Conservation (phyloP, 257 asterid genomes). For the Rhazya stricta region DNA sequence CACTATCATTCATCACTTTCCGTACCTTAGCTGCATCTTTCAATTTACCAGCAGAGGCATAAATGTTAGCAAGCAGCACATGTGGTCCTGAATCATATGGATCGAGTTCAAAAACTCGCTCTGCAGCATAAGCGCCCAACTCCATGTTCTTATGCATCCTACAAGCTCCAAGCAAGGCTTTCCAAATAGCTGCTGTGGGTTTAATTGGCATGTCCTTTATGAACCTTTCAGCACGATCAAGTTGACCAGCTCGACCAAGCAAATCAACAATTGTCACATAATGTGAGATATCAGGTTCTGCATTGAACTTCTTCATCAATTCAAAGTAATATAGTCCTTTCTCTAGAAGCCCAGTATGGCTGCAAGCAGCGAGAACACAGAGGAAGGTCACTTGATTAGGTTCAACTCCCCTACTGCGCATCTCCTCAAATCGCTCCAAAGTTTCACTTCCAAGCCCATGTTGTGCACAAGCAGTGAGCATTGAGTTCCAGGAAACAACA, state of each 20-base stretch:
- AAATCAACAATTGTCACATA: slow-evolving; percentile 57
- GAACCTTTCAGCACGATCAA: slow-evolving; percentile 52
- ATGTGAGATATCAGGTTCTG: slow-evolving; percentile 58
- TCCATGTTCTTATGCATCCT: slow-evolving; percentile 69
- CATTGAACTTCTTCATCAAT: slow-evolving; percentile 47
- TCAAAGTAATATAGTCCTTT: slow-evolving; percentile 62
- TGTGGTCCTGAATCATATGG: slow-evolving; percentile 83
- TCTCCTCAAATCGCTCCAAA: slow-evolving; percentile 51
- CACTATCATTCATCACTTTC: slow-evolving; percentile 63
- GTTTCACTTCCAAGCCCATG: slow-evolving; percentile 78
- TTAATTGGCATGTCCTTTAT: slow-evolving; percentile 54
- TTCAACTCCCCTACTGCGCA: slow-evolving; percentile 44
- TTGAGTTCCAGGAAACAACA: slow-evolving; percentile 78
- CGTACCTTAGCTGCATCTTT: slow-evolving; percentile 73
- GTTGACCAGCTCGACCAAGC: slow-evolving; percentile 71
- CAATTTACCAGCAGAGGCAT: slow-evolving; percentile 65
- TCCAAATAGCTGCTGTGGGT: slow-evolving; percentile 69
- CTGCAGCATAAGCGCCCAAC: slow-evolving; percentile 68
- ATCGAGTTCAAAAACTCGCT: slow-evolving; percentile 71
- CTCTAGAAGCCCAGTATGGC: slow-evolving; percentile 73
- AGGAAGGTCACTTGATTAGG: slow-evolving; percentile 66
- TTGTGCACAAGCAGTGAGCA: slow-evolving; percentile 81
- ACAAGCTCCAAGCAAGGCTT: slow-evolving; percentile 86
- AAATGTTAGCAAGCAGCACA: slow-evolving; percentile 60
- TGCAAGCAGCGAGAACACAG: slow-evolving; percentile 73